These are phyloP conservation scores for Xylaria multiplex DNA, from an alignment of 2,329 filamentous ascomycete genomes.

Conservation along the genomic window DNA sequence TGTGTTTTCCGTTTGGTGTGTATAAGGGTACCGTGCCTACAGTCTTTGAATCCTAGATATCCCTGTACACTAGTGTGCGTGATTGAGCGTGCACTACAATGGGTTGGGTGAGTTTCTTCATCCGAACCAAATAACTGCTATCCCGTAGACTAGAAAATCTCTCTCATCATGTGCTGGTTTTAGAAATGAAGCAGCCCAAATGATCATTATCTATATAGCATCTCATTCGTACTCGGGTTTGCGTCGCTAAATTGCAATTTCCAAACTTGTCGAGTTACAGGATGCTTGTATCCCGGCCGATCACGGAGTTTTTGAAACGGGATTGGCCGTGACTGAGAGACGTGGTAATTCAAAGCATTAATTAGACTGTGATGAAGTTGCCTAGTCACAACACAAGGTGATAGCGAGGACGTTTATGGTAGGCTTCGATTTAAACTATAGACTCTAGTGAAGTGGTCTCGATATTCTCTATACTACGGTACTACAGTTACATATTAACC, in stretches of 20 bases:
- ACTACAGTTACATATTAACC: too few relatives aligned
- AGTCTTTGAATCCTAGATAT: too few relatives aligned
- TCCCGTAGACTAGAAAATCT: neutral
- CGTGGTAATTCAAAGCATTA: neutral
- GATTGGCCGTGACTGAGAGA: neutral
- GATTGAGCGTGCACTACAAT: neutral
- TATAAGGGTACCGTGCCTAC: neutral
- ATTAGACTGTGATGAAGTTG: neutral
- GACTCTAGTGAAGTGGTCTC: too few relatives aligned
- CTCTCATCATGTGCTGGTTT: neutral
- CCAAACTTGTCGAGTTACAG: conserved; percentile 22
- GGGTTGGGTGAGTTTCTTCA: neutral
- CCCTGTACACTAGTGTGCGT: too few relatives aligned
- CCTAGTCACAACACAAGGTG: neutral
- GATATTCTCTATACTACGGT: too few relatives aligned
- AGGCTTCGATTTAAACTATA: too few relatives aligned
- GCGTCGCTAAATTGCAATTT: conserved; percentile 1
- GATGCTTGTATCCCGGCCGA: conserved; percentile 9
- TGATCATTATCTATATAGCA: neutral
- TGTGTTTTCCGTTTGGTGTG: neutral
- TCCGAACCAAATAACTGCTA: neutral
- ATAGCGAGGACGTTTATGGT: too few relatives aligned
- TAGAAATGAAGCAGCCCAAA: neutral
- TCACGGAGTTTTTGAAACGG: conserved; percentile 23
- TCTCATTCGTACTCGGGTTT: neutral